Percentiles rank a stretch among this genome's conserved stretches.
These are phyloP conservation scores for Lachancea quebecensis DNA, from an alignment of 805 yeast species.

Conservation along the genomic window DNA sequence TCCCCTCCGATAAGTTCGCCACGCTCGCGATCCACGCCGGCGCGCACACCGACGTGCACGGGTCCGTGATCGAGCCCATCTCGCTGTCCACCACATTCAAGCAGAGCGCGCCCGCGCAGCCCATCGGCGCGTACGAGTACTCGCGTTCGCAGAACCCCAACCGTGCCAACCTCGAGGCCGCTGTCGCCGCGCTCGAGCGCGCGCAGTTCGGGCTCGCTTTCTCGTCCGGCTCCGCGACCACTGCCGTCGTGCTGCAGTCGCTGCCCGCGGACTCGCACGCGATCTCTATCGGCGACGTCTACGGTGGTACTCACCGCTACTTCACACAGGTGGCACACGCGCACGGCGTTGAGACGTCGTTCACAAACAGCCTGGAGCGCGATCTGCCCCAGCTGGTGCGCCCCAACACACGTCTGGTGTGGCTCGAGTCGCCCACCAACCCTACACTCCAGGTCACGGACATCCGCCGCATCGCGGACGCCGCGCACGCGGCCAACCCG, in stretches of 20 bases:
- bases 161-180: constrained; percentile 72
- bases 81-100: constrained; percentile 82
- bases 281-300: constrained; percentile 75
- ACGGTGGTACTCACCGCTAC: constrained; percentile 89
- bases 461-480: constrained; percentile 52
- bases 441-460: constrained; percentile 80
- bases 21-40: constrained; percentile 85
- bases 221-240: constrained; percentile 80
- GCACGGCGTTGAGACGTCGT: constrained; percentile 65
- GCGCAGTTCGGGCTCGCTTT: constrained; percentile 73
- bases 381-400: constrained; percentile 53
- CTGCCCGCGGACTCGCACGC: constrained; percentile 68
- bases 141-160: constrained; percentile 84
- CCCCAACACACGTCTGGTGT: constrained; percentile 64
- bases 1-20: constrained; percentile 44
- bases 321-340: constrained; percentile 78
- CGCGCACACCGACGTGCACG: constrained; percentile 64
- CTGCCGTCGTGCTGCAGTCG: constrained; percentile 69
- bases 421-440: constrained; percentile 88
- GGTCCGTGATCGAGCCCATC: constrained; percentile 82
- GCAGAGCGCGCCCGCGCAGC: constrained; percentile 68
- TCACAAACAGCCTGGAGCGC: constrained; percentile 54
- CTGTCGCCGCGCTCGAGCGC: constrained; percentile 71
- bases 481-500: constrained; percentile 46
- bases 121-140: constrained; percentile 74